Evolutionary conservation across 495 filamentous ascomycete genomes (phyloP), one percentile per base, ranked within the genome.

Genomic region (Rostrohypoxylon terebratum): DNA sequence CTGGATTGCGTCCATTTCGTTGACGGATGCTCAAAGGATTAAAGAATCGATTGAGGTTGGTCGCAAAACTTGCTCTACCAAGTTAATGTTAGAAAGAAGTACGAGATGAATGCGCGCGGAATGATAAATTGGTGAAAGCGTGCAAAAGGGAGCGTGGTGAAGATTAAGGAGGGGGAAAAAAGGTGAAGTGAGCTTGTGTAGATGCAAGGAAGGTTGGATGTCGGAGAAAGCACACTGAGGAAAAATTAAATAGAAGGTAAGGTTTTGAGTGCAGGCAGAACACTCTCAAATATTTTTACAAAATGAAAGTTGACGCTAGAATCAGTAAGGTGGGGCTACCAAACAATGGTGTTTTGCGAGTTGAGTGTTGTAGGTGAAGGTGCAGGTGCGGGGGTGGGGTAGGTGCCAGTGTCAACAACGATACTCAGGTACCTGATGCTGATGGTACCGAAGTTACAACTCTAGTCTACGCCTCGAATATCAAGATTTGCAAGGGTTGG

Each of bases 1-100:
- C 64, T 94, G 94, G 63, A 97, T 91, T 61, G 89, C 87, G 72
- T 97, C 93, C 94, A 98, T 96, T 50, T 59, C 81, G 70, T 55
- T 66, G 48, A 44, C 66, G 50, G 16, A 51, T 42, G 63, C 31
- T 34, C n/a, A n/a, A 69, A 63, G 14, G 28, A 21, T 45, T 18
- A 6, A 45, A 14, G 20, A 23, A 50, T 23, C 21, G 13, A 50
- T 50, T 25, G 21, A 50, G 47, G 2, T 13, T 8, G 3, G 21
- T 45, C 42, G 16, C 42, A 45, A 45, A 45, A 18, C 4, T 7
- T 18, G 11, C 4, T 20, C 42, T 45, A 5, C 4, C 1, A 18
- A 45, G 8, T 20, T 5, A 45, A 18, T 5, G 77, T 77, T 53
- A 70, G 45, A 47, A 47, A 50, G 51, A 70, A 5, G 51, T 9